Base-by-base conservation (phyloP, 768 basidiomycete genomes). In the Serendipita indica region DNA sequence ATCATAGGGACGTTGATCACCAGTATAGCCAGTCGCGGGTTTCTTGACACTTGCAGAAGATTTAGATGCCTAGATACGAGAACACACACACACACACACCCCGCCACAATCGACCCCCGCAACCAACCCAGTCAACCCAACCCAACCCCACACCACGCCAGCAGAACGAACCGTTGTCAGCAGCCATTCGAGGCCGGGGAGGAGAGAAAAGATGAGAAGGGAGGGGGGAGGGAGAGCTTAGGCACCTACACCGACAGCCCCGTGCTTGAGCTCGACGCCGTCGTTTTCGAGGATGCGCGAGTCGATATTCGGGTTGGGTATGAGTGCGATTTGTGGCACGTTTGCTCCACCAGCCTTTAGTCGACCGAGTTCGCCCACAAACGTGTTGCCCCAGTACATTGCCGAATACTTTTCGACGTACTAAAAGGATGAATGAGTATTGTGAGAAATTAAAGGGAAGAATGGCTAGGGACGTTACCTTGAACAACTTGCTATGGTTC, bases 371-470 rank as follows among this genome's bases (percentile, higher is more conserved):
- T 91, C 90, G 65, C 74, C 79, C 66, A 93, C 88, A 69, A 91
- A 92, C 61, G 86, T 87, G 54, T 81, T 84, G 37, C 91, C 90
- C 89, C 90, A 93, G 72, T 86, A 92, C 37, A 87, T 82, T 32
- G 92, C 84, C 60, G 86, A 90, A 74, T 91, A 94, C 71, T 93
- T 93, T 74, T 83, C 84, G 61, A 96, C 89, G 69, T 96, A 96
- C 73, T 73, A 57, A 4, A 60, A 45, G 6, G 12, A 39, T 1
- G 22, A 13, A 27, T 45, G 33, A 30, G 34, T 16, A 37, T 6
- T 39, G 13, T 18, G 33, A n/a, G 18, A 52, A 33, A 18, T 39
- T 27, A 61, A 12, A 14, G 46, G 56, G 39, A 16, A 37, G 6
- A 37, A 12, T 4, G 10, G 28, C 13, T 13, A 5, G 54, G 54